phyloP scores from a whole-genome alignment of 2,329 filamentous ascomycete genomes.

The Pestalotiopsis sp. region DNA sequence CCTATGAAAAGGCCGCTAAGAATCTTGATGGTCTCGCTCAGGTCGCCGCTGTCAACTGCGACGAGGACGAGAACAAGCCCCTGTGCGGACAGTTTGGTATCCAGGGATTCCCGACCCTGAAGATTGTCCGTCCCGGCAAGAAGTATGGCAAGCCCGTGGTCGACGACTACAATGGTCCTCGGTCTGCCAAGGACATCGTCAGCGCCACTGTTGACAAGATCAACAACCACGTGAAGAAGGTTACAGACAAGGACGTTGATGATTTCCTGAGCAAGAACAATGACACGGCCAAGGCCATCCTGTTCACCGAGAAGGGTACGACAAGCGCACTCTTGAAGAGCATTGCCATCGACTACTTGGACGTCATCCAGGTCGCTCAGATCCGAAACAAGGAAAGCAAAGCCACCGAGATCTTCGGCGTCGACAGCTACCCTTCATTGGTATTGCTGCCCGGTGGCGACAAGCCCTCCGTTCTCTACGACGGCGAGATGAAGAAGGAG shows the following conservation, averaged over 20 bases:
- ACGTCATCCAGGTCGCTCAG: constrained; percentile 76
- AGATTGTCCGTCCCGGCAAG: constrained; percentile 85
- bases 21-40: constrained; percentile 90
- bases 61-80: constrained; percentile 87
- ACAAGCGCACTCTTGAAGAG: constrained; percentile 81
- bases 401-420: constrained; percentile 70
- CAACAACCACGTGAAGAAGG: constrained; percentile 82
- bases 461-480: constrained; percentile 69
- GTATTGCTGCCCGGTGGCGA: constrained; percentile 74
- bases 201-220: constrained; percentile 85
- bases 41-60: constrained; percentile 92
- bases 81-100: constrained; percentile 85
- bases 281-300: constrained; percentile 76
- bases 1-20: constrained; percentile 91
- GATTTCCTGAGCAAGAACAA: constrained; percentile 69
- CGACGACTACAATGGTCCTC: constrained; percentile 86
- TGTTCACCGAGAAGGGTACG: constrained; percentile 92
- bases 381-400: constrained; percentile 77
- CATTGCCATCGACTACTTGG: constrained; percentile 88
- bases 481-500: constrained; percentile 83
- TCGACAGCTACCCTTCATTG: constrained; percentile 77
- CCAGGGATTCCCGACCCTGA: constrained; percentile 92
- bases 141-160: constrained; percentile 74
- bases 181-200: constrained; percentile 83
- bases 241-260: constrained; percentile 78